Evolutionary conservation across 441 rosid genomes (phyloP).

Genomic region (Erodium trifolium): DNA sequence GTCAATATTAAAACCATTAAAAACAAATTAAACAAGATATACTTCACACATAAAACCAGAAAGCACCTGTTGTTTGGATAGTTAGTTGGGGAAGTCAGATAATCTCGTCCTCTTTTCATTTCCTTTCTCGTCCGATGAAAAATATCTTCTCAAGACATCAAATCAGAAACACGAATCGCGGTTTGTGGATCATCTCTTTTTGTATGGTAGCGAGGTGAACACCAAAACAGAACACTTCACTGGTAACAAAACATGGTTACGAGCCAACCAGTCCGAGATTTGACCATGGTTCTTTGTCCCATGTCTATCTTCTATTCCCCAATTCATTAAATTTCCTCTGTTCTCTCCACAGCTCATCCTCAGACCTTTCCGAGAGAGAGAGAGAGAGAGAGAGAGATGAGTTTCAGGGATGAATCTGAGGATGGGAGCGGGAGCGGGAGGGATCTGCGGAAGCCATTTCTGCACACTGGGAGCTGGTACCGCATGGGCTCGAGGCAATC

Average conservation of each 20-base stretch:
- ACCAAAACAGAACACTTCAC: background rate
- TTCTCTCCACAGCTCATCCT: background rate
- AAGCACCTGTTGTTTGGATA: too few species aligned
- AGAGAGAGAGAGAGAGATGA: slow-evolving; percentile 30
- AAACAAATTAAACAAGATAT: too few species aligned
- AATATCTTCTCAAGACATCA: background rate
- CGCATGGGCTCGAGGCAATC: slow-evolving; percentile 45
- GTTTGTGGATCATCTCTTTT: too few species aligned
- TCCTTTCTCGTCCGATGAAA: background rate
- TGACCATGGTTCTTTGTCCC: background rate
- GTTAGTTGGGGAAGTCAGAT: too few species aligned
- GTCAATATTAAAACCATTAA: too few species aligned
- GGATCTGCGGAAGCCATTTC: slow-evolving; percentile 64
- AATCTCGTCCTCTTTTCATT: too few species aligned
- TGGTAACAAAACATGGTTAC: background rate
- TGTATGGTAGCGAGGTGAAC: too few species aligned
- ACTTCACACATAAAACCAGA: too few species aligned
- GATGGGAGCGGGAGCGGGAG: slow-evolving; percentile 32
- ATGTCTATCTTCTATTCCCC: too few species aligned
- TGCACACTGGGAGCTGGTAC: slow-evolving; percentile 78
- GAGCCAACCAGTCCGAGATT: background rate
- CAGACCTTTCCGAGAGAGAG: background rate
- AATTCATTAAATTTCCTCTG: too few species aligned
- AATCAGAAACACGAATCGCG: background rate
- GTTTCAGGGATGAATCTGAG: slow-evolving; percentile 66